These are phyloP conservation scores for Neonectria neomacrospora DNA, from an alignment of 2,329 filamentous ascomycete genomes.

Conservation along the genomic window DNA sequence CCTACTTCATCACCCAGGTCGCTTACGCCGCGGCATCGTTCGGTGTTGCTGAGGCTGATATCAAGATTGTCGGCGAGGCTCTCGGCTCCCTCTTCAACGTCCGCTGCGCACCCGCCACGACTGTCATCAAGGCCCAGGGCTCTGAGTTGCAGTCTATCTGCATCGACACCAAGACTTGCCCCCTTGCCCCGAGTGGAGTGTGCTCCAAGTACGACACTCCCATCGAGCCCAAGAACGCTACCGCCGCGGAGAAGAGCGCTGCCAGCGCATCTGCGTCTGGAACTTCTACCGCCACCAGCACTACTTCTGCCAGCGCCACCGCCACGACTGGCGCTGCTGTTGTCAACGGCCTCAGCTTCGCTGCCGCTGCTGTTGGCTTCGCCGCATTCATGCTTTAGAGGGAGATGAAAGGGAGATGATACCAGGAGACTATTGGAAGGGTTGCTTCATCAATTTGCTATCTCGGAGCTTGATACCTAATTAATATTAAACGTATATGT, in stretches of 20 bases:
- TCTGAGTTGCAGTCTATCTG: constrained; percentile 66
- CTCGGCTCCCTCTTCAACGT: constrained; percentile 63
- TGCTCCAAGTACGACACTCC: constrained; percentile 58
- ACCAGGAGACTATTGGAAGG: neutral
- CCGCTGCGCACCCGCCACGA: constrained; percentile 59
- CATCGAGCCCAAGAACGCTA: constrained; percentile 37
- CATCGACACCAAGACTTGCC: constrained; percentile 59
- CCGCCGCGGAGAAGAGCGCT: constrained; percentile 19
- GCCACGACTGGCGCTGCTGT: constrained; percentile 40
- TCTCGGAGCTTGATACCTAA: neutral
- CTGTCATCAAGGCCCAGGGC: constrained; percentile 57
- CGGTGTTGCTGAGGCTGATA: constrained; percentile 65
- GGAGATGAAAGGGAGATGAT: constrained; percentile 1
- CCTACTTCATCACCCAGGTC: constrained; percentile 70
- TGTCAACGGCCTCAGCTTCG: constrained; percentile 42
- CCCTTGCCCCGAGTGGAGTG: constrained; percentile 55
- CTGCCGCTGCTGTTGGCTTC: constrained; percentile 42
- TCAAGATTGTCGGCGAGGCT: constrained; percentile 58
- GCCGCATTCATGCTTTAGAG: constrained; percentile 46
- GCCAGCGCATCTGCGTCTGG: constrained; percentile 13
- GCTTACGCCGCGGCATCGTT: constrained; percentile 66
- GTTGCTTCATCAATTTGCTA: neutral
- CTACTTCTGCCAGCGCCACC: constrained; percentile 23
- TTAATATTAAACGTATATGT: neutral
- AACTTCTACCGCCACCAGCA: constrained; percentile 20